Percentiles rank a stretch among this genome's conserved stretches.
phyloP scores from a whole-genome alignment of 2,329 filamentous ascomycete species.

The Aspergillus sp. region DNA sequence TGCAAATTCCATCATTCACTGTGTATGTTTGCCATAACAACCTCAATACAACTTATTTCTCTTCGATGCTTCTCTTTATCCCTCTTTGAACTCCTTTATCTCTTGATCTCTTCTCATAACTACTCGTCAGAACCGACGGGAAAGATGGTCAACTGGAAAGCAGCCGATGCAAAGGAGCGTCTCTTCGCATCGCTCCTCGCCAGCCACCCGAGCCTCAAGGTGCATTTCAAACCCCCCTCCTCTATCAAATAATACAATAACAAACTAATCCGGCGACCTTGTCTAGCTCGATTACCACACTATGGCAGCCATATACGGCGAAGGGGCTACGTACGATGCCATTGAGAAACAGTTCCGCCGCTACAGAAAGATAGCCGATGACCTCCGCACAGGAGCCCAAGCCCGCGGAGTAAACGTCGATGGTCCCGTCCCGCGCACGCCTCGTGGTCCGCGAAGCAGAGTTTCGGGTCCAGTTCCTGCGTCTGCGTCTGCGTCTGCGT shows the following conservation, averaged over 20 bases:
- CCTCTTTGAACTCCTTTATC: conserved; percentile 3
- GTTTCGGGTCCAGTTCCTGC: conserved; percentile 9
- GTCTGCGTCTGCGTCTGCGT: too few relatives aligned
- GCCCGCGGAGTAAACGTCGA: conserved; percentile 4
- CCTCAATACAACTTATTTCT: neutral
- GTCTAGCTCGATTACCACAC: conserved; percentile 39
- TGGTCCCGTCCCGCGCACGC: conserved; percentile 9
- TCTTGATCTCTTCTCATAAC: neutral
- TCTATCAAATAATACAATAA: neutral
- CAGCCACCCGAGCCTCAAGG: conserved; percentile 20
- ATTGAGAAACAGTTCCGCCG: conserved; percentile 43
- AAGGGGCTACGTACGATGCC: conserved; percentile 42
- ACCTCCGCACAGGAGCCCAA: conserved; percentile 24
- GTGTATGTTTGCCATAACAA: neutral
- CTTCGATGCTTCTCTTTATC: neutral
- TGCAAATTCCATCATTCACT: conserved; percentile 1
- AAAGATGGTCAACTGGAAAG: conserved; percentile 28
- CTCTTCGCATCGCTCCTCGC: conserved; percentile 22
- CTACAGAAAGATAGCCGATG: conserved; percentile 36
- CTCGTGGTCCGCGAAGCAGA: conserved; percentile 10
- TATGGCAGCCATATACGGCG: conserved; percentile 41
- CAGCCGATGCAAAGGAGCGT: conserved; percentile 16
- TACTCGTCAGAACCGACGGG: neutral
- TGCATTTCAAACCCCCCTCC: conserved; percentile 2
- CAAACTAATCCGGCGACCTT: neutral